These are phyloP conservation scores for Jatropha curcas DNA, from an alignment of 345 rosid species.

Conservation along the genomic window DNA sequence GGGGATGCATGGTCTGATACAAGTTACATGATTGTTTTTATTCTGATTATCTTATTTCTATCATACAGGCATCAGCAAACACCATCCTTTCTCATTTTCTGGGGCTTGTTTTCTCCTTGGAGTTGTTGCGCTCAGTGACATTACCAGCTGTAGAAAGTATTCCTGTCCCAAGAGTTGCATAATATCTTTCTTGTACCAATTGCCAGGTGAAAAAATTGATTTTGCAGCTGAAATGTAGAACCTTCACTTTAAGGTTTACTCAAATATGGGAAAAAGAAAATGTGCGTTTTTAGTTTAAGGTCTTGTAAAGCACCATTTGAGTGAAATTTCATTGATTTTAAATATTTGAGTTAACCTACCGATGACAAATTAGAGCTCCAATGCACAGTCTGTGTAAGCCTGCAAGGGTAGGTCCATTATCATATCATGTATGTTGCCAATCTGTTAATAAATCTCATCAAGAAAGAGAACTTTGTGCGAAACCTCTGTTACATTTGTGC, in stretches of 20 bases:
- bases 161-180: slow-evolving; percentile 57
- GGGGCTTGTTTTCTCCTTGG: slow-evolving; percentile 85
- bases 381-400: not conserved
- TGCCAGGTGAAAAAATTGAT: slow-evolving; percentile 19
- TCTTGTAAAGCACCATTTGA: not conserved
- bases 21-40: not conserved
- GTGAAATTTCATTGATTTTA: slow-evolving; percentile 5
- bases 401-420: not conserved
- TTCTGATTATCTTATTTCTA: slow-evolving; percentile 9
- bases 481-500: no score
- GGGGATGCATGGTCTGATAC: not conserved
- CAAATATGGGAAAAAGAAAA: not conserved
- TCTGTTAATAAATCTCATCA: not conserved
- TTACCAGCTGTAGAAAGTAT: slow-evolving; percentile 57
- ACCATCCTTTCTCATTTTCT: slow-evolving; percentile 93
- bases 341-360: not conserved
- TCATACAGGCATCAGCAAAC: slow-evolving; percentile 90
- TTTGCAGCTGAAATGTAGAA: slow-evolving; percentile 24
- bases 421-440: not conserved
- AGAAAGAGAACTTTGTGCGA: not conserved
- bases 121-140: slow-evolving; percentile 88
- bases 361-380: not conserved
- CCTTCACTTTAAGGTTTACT: not conserved
- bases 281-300: not conserved
- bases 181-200: slow-evolving; percentile 21